Percentiles rank a stretch among this genome's conserved stretches.
phyloP scores from a whole-genome alignment of 331 rosid species.

The Pyracantha coccinea region DNA sequence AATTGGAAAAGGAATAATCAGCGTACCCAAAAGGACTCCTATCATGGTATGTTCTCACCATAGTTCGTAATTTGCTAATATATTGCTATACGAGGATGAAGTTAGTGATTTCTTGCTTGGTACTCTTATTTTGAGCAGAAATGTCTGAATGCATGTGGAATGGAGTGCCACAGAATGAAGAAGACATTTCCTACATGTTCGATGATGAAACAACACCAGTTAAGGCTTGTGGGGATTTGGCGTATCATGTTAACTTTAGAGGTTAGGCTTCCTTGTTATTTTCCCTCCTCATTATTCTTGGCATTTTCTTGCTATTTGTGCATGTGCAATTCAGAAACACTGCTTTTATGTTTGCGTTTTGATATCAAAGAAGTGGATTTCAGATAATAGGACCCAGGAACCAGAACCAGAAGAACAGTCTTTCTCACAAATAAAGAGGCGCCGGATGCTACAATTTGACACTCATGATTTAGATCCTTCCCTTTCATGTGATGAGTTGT shows the following conservation, averaged over 20 bases:
- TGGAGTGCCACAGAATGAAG: constrained; percentile 62
- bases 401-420: constrained; percentile 47
- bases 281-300: neutral
- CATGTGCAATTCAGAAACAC: neutral
- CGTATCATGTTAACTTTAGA: constrained; percentile 35
- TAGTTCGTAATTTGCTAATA: neutral
- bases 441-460: constrained; percentile 82
- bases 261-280: constrained; percentile 22
- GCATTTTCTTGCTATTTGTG: constrained; percentile 2
- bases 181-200: constrained; percentile 66
- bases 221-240: constrained; percentile 84
- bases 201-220: constrained; percentile 89
- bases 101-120: constrained; percentile 12
- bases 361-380: constrained; percentile 27
- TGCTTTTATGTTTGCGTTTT: neutral
- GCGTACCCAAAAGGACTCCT: constrained; percentile 36
- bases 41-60: constrained; percentile 34
- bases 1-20: constrained; percentile 43
- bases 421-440: constrained; percentile 71
- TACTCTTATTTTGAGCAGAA: constrained; percentile 28
- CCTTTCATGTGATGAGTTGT: constrained; percentile 40
- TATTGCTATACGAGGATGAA: neutral
- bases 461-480: constrained; percentile 37
- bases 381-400: constrained; percentile 53
- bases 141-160: constrained; percentile 57